phyloP scores from a whole-genome alignment of 202 grass and related monocot species.

The Setaria viridis region DNA sequence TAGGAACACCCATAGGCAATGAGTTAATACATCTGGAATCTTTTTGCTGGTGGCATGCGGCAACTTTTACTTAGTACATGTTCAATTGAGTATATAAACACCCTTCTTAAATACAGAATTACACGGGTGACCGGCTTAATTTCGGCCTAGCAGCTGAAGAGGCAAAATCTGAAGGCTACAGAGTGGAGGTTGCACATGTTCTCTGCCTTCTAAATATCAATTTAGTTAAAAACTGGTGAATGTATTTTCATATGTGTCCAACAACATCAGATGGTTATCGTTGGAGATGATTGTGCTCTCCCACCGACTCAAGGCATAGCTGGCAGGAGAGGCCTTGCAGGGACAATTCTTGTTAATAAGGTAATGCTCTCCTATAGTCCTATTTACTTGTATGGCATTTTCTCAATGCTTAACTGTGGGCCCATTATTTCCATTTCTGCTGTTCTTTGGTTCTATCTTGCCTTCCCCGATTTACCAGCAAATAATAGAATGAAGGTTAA shows the following conservation, averaged over 20 bases:
- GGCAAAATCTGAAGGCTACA: constrained; percentile 99
- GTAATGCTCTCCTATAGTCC: constrained; percentile 38
- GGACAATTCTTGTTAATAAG: constrained; percentile 95
- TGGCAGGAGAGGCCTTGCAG: constrained; percentile 96
- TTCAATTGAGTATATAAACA: not conserved
- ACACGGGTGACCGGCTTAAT: constrained; percentile 99
- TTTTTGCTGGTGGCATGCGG: not conserved
- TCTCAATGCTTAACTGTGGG: not conserved
- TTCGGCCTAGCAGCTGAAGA: constrained; percentile 98
- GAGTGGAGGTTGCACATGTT: constrained; percentile 69
- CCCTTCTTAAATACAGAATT: constrained; percentile 74
- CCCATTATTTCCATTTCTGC: not conserved
- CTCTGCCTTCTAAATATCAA: not conserved
- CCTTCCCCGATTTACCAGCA: not conserved
- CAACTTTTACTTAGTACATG: not conserved
- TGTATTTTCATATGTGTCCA: constrained; percentile 13
- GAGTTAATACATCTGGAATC: not conserved
- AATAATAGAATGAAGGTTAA: constrained; percentile 21
- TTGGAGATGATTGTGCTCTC: constrained; percentile 98
- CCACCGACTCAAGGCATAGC: constrained; percentile 78
- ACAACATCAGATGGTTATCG: constrained; percentile 81
- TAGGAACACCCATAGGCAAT: not conserved
- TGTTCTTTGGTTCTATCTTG: not conserved
- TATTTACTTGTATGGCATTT: not conserved
- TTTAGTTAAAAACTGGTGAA: not conserved